Conservation (phyloP, 306 rosid species). For the Betula pendula region DNA sequence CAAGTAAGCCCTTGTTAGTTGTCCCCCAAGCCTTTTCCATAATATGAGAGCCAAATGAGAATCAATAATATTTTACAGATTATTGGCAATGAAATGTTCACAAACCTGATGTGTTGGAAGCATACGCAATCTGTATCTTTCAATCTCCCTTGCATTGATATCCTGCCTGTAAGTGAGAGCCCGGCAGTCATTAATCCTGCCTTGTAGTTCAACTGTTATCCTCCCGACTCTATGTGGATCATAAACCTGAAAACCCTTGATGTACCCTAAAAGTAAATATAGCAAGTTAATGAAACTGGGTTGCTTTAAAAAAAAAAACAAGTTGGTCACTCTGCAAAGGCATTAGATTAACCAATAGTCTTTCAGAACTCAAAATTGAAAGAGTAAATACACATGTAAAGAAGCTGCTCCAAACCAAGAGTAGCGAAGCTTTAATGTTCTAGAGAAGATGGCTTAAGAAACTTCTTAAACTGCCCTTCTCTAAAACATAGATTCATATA, state of each 20-base stretch:
- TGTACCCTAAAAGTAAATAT: slow-evolving; percentile 49
- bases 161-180: slow-evolving; percentile 79
- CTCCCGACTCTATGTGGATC: slow-evolving; percentile 91
- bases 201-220: slow-evolving; percentile 88
- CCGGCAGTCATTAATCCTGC: slow-evolving; percentile 76
- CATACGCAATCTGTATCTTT: slow-evolving; percentile 53
- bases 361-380: not conserved
- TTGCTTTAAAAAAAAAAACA: not conserved
- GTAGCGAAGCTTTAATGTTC: not conserved
- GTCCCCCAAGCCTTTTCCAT: slow-evolving; percentile 11
- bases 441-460: not conserved
- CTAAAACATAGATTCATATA: not conserved
- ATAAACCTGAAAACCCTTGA: slow-evolving; percentile 73
- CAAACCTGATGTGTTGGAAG: slow-evolving; percentile 88
- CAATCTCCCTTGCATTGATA: slow-evolving; percentile 70
- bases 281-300: slow-evolving; percentile 9
- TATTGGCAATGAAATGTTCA: slow-evolving; percentile 3
- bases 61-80: not conserved
- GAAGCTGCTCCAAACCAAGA: not conserved
- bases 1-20: not conserved
- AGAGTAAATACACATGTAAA: slow-evolving; percentile 8
- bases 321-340: not conserved
- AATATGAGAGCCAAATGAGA: not conserved
- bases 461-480: not conserved
- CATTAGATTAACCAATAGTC: slow-evolving; percentile 2